Evolutionary conservation across 2,329 filamentous ascomycete genomes (phyloP).

Genomic region (Diplodia mutila): DNA sequence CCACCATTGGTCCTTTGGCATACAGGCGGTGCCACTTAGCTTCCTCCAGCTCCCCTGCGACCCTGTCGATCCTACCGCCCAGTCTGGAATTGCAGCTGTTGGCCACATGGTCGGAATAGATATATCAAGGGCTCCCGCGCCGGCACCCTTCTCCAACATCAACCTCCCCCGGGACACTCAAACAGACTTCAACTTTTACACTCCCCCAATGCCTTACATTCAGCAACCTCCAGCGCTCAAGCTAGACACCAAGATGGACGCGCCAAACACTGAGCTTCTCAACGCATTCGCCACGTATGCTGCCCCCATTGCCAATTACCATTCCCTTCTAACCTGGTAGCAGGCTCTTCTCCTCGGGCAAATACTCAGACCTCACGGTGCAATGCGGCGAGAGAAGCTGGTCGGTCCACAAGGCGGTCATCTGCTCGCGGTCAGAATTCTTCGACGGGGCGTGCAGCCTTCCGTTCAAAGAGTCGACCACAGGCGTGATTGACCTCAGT

Average conservation of each 20-base stretch:
- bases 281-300: constrained; percentile 53
- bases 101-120: constrained; percentile 18
- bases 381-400: constrained; percentile 51
- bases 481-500: constrained; percentile 44
- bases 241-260: constrained; percentile 37
- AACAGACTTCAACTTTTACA: not conserved
- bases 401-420: constrained; percentile 52
- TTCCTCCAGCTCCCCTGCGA: constrained; percentile 14
- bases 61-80: constrained; percentile 25
- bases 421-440: constrained; percentile 54
- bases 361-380: constrained; percentile 55
- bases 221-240: not conserved
- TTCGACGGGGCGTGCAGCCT: constrained; percentile 48
- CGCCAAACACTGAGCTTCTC: constrained; percentile 50
- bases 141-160: not conserved
- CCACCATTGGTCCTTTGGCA: constrained; percentile 9
- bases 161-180: not conserved
- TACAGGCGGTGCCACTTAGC: constrained; percentile 18
- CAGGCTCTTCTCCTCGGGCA: constrained; percentile 43
- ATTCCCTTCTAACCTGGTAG: not conserved
- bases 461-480: constrained; percentile 42
- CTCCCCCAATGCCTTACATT: constrained; percentile 1
- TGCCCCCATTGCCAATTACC: constrained; percentile 25
- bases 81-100: constrained; percentile 15
- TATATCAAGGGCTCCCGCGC: constrained; percentile 16